Evolutionary conservation across 129 eudicot genomes (phyloP).

Genomic region (Apium graveolens): DNA sequence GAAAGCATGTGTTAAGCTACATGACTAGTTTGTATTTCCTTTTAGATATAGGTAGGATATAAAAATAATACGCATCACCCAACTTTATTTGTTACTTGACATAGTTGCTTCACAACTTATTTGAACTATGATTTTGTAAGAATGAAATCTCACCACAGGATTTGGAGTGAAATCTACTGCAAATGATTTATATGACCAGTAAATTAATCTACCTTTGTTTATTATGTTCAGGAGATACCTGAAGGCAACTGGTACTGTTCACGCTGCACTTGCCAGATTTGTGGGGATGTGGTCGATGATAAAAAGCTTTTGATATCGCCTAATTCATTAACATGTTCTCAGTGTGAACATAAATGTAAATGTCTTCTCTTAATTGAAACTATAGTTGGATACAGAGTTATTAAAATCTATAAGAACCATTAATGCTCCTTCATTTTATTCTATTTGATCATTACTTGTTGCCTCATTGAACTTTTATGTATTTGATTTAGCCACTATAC

Average conservation of each 20-base stretch:
- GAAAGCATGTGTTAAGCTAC: no score
- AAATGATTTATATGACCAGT: neutral
- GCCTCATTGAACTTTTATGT: neutral
- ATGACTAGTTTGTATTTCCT: no score
- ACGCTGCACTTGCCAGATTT: conserved; percentile 69
- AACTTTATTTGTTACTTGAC: no score
- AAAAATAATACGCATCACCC: no score
- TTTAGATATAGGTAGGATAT: no score
- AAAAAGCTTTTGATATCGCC: conserved; percentile 20
- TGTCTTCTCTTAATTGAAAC: conserved; percentile 18
- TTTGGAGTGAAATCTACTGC: neutral
- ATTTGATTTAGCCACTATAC: neutral
- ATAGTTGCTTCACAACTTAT: neutral
- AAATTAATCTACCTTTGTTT: conserved; percentile 7
- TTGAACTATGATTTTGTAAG: neutral
- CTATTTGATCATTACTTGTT: neutral
- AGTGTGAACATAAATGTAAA: conserved; percentile 76
- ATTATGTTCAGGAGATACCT: conserved; percentile 66
- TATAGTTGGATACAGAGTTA: neutral
- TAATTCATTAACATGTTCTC: conserved; percentile 50
- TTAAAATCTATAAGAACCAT: no score
- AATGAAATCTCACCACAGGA: neutral
- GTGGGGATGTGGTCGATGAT: conserved; percentile 42
- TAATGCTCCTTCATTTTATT: neutral
- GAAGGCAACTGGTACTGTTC: conserved; percentile 93